Base-by-base conservation (phyloP, 495 filamentous ascomycete genomes). In the Penicillium atrosanguineum region DNA sequence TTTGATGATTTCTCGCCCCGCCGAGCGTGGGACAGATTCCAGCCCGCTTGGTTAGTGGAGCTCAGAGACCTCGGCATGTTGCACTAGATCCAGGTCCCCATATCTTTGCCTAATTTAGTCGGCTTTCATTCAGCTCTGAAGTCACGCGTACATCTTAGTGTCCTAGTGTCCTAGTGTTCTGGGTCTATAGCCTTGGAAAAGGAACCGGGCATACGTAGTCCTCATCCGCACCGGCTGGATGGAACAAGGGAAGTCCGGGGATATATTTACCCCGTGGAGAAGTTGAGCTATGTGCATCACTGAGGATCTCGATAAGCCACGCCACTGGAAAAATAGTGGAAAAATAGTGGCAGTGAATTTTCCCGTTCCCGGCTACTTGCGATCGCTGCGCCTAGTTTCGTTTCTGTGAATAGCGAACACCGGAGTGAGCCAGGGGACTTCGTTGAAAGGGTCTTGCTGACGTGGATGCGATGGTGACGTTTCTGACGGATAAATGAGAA, bases 261-360 rank as follows among this genome's bases (percentile, higher is more conserved):
- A 46, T 48, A 26, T 21, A 36, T 60, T 56, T 59, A 48, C 41
- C 47, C 56, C 43, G 42, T 39, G 56, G 42, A 53, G 55, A 48
- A 40, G 16, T 6, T 19, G n/a, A 18, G 19, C 31, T 40, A 40
- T n/a, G 38, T 40, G 19, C 23, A 23, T 23, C 2, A 5, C 23
- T 23, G 23, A 23, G 23, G 16, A 18, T 11, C 8, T 40, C 38
- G 7, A 19, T 39, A 39, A 12, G 36, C 16, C 21, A 11, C 15
- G 20, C 20, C 6, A 14, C 11, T 34, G 3, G 23, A 19, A 21
- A 23, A 19, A 12, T 6, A 1, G 21, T 46, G 37, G 48, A 44
- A 46, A 48, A 48, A 56, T 48, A 8, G 48, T 52, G 59, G 56
- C 26, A 41, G 48, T 62, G 48, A 49, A 47, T 62, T 59, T 46